phyloP scores from a whole-genome alignment of 352 stramenopile species.

The Phytophthora crassamura region DNA sequence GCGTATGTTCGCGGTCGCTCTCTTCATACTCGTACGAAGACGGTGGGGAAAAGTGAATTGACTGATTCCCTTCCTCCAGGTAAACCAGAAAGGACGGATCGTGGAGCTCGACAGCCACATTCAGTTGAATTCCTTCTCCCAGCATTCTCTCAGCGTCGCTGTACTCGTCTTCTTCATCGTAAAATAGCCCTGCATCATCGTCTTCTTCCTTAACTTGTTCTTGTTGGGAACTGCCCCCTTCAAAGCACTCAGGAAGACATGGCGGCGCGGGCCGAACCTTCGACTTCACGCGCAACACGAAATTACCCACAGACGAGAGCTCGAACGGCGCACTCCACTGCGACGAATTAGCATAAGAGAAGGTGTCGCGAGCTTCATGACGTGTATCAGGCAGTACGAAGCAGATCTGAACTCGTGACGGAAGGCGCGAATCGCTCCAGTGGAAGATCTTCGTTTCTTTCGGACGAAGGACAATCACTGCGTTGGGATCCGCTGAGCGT shows the following conservation, averaged over 20 bases:
- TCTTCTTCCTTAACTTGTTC: slow-evolving; percentile 35
- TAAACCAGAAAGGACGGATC: slow-evolving; percentile 80
- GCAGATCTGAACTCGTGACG: slow-evolving; percentile 72
- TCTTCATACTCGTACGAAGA: slow-evolving; percentile 43
- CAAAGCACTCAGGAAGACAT: slow-evolving; percentile 53
- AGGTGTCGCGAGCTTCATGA: slow-evolving; percentile 22
- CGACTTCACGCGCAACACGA: slow-evolving; percentile 76
- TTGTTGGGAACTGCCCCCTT: slow-evolving; percentile 29
- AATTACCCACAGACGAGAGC: slow-evolving; percentile 80
- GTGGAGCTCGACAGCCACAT: slow-evolving; percentile 81
- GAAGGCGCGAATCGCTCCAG: slow-evolving; percentile 73
- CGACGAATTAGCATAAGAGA: slow-evolving; percentile 49
- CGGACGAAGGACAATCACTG: slow-evolving; percentile 52
- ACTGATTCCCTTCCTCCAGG: slow-evolving; percentile 50
- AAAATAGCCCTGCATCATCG: slow-evolving; percentile 37
- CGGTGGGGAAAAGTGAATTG: slow-evolving; percentile 29
- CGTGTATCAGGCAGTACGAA: slow-evolving; percentile 58
- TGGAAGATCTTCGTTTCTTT: slow-evolving; percentile 81
- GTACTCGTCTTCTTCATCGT: slow-evolving; percentile 48
- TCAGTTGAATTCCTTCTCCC: slow-evolving; percentile 56
- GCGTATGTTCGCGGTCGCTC: slow-evolving; percentile 30
- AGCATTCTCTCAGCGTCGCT: slow-evolving; percentile 46
- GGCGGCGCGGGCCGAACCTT: slow-evolving; percentile 52
- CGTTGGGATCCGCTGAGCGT: slow-evolving; percentile 38
- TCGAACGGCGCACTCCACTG: slow-evolving; percentile 86